Percentiles rank a stretch among this genome's conserved stretches.
phyloP scores from a whole-genome alignment of 2,329 filamentous ascomycete species.

The Colletotrichum lentis region DNA sequence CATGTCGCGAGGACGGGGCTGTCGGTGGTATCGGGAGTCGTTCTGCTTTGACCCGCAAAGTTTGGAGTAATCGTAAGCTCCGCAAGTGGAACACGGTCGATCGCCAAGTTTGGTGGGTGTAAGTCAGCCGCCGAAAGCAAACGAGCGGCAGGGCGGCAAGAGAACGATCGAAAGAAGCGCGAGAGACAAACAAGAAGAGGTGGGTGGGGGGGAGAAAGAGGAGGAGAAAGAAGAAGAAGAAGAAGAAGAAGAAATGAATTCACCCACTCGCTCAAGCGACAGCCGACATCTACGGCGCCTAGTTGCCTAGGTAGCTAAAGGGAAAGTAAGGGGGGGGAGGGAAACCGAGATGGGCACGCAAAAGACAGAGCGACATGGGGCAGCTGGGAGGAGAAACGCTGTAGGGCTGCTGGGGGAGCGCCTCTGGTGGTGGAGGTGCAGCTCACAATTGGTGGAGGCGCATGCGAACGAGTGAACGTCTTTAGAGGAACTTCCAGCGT shows the following conservation, averaged over 20 bases:
- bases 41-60: neutral
- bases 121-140: slow-evolving; percentile 7
- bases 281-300: slow-evolving; percentile 8
- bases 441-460: slow-evolving; percentile 14
- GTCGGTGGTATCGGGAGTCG: neutral
- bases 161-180: neutral
- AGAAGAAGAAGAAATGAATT: neutral
- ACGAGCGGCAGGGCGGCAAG: neutral
- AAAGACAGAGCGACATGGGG: slow-evolving; percentile 7
- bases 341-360: slow-evolving; percentile 5
- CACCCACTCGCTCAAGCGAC: slow-evolving; percentile 11
- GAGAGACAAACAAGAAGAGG: neutral
- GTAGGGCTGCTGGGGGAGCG: slow-evolving; percentile 31
- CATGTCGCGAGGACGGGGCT: slow-evolving; percentile 28
- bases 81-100: slow-evolving; percentile 9
- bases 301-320: slow-evolving; percentile 23
- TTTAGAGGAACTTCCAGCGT: slow-evolving; percentile 5
- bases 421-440: slow-evolving; percentile 17
- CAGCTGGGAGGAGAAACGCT: slow-evolving; percentile 28
- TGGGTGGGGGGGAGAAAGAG: neutral
- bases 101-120: neutral
- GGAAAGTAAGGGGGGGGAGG: slow-evolving; percentile 6
- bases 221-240: neutral
- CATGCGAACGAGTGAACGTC: slow-evolving; percentile 13
- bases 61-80: slow-evolving; percentile 6